A percentile compares a stretch with the other conserved stretches of the same genome.
phyloP scores from a whole-genome alignment of 2,329 filamentous ascomycete genomes.

The Pestalotiopsis sp. region DNA sequence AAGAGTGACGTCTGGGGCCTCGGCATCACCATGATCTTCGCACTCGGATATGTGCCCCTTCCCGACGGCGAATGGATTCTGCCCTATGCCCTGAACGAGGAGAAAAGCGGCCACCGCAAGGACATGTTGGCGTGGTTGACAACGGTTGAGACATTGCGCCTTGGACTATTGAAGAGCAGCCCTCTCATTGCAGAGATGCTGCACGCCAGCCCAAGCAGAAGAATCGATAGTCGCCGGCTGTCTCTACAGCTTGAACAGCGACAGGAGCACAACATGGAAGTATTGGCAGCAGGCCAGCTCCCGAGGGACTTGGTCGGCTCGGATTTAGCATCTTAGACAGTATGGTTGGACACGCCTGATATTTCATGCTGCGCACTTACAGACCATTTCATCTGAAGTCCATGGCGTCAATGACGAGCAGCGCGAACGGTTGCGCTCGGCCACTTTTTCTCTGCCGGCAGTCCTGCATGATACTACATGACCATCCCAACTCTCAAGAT shows the following conservation, averaged over 20 bases:
- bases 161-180: background rate
- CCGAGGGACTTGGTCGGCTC: background rate
- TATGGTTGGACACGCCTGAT: background rate
- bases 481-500: background rate
- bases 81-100: background rate
- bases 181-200: background rate
- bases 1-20: constrained; percentile 4
- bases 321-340: background rate
- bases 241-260: background rate
- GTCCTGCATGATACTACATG: background rate
- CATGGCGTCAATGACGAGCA: background rate
- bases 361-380: background rate
- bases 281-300: background rate
- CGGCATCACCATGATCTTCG: constrained; percentile 9
- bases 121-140: background rate
- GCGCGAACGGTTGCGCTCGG: background rate
- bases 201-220: background rate
- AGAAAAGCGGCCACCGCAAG: background rate
- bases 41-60: background rate
- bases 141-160: background rate
- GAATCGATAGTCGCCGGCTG: constrained; percentile 1
- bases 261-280: background rate
- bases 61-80: background rate
- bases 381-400: background rate
- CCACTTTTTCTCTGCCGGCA: background rate